Base-by-base conservation (phyloP, 805 yeast species). In the Wickerhamiella siamensis region DNA sequence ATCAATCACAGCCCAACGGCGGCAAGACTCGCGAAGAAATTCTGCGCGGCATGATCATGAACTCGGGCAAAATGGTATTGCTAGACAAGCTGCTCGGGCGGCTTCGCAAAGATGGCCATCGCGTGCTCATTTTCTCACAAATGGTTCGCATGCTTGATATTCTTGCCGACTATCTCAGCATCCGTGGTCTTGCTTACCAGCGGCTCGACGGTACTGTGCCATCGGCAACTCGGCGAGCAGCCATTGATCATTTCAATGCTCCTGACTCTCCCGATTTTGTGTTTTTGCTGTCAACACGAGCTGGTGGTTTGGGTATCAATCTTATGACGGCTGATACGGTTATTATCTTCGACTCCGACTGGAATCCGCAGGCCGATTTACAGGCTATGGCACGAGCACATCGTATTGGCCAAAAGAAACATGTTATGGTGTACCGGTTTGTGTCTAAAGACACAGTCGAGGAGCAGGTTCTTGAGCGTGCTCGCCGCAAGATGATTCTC, bases 371-470 rank as follows among this genome's bases (percentile, higher is more conserved):
- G 61, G 98, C 98, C 0, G 98, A 91, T 70, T 68, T 91, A 54
- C 98, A 91, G 63, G 98, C 98, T 1, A 91, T 91, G 98, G 98
- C 98, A 0, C 77, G 98, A 63, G 98, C 98, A 2, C 99, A 91
- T 64, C 78, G 99, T 68, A 91, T 91, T 58, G 99, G 99, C n/a
- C 99, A 91, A 61, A 91, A 87, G 62, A 86, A 83, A 54, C 98
- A 91, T 62, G 99, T 91, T 31, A 83, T 84, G 77, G 97, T 91
- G 15, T 91, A 91, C 59, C 70, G 99, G 57, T 83, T 91, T 65
- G 97, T 91, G n/a, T 80, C 95, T 44, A 91, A 91, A 55, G 98
- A 91, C 55, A 91, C 98, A 0, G 95, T 91, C 12, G 99, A 91
- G 61, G 99, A 91, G 61, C 95, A 91, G 58, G 94, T 91, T 46